These are phyloP conservation scores for Gremmenia infestans DNA, from an alignment of 2,329 filamentous ascomycete genomes.

Conservation along the genomic window DNA sequence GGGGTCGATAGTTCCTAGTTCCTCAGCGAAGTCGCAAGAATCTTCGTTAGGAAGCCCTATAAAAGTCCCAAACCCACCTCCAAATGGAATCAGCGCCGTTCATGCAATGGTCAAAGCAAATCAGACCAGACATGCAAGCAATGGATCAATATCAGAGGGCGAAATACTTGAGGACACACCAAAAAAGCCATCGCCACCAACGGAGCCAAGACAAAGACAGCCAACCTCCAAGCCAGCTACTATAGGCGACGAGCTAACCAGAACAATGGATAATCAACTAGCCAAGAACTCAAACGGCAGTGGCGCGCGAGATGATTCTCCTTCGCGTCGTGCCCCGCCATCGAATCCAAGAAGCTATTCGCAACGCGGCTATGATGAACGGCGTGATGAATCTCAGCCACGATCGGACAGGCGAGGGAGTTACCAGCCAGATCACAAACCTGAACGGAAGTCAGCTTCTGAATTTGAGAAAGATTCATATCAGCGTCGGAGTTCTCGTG, in stretches of 20 bases:
- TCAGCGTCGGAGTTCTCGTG: conserved; percentile 14
- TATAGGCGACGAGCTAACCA: conserved; percentile 7
- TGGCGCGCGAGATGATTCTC: conserved; percentile 13
- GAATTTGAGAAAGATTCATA: conserved; percentile 15
- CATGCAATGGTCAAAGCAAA: conserved; percentile 6
- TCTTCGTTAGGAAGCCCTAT: conserved; percentile 21
- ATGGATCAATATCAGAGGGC: conserved; percentile 26
- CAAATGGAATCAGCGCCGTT: conserved; percentile 10
- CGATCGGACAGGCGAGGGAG: conserved; percentile 12
- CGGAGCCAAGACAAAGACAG: conserved; percentile 19
- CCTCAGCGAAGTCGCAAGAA: conserved; percentile 16
- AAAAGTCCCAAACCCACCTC: conserved; percentile 11
- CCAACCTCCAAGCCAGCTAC: conserved; percentile 9
- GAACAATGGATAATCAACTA: conserved; percentile 1
- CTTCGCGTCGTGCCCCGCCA: conserved; percentile 15
- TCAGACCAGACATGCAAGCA: conserved; percentile 15
- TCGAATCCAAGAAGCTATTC: conserved; percentile 12
- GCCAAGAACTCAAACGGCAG: conserved; percentile 1
- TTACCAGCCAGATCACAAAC: conserved; percentile 10
- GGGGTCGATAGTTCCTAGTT: neutral
- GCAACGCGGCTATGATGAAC: conserved; percentile 17
- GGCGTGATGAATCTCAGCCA: conserved; percentile 18
- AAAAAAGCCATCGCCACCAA: conserved; percentile 12
- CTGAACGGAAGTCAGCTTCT: conserved; percentile 16
- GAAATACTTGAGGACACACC: conserved; percentile 30